These are phyloP conservation scores for Neofusicoccum laricinum DNA, from an alignment of 2,329 filamentous ascomycete species.

Conservation along the genomic window DNA sequence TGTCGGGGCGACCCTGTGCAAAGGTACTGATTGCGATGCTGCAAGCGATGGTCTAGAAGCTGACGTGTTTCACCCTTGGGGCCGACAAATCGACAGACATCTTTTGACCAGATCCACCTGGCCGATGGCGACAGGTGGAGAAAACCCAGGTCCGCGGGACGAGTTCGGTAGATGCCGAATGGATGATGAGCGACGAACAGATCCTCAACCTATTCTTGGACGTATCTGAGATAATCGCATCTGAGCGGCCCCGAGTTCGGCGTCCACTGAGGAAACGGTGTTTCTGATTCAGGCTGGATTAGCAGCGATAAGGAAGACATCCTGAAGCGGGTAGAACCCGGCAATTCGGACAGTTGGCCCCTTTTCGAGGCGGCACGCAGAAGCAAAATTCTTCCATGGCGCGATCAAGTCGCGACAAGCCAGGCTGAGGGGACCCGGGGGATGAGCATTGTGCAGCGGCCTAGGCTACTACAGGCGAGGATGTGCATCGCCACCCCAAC, in stretches of 20 bases:
- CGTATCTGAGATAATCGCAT: not conserved
- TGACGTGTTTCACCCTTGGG: not conserved
- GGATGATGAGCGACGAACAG: no score
- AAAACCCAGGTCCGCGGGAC: not conserved
- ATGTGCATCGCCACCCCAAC: not conserved
- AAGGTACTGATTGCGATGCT: not conserved
- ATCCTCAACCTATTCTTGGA: not conserved
- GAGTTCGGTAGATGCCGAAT: not conserved
- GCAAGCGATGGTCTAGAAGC: not conserved
- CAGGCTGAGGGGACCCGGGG: slow-evolving; percentile 5
- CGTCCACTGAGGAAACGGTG: not conserved
- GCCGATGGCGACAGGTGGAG: not conserved
- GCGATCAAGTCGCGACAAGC: not conserved
- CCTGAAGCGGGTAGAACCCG: no score
- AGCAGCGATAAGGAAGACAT: not conserved
- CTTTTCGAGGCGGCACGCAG: not conserved
- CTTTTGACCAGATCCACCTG: not conserved
- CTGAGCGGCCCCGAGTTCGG: no score
- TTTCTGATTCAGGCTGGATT: not conserved
- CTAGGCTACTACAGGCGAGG: not conserved
- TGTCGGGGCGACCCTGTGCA: no score
- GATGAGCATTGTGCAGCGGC: not conserved
- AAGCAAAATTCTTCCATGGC: not conserved
- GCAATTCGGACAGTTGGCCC: no score
- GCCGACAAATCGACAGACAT: not conserved